These are phyloP conservation scores for Pichia cephalocereana DNA, from an alignment of 805 yeast species.

Conservation along the genomic window DNA sequence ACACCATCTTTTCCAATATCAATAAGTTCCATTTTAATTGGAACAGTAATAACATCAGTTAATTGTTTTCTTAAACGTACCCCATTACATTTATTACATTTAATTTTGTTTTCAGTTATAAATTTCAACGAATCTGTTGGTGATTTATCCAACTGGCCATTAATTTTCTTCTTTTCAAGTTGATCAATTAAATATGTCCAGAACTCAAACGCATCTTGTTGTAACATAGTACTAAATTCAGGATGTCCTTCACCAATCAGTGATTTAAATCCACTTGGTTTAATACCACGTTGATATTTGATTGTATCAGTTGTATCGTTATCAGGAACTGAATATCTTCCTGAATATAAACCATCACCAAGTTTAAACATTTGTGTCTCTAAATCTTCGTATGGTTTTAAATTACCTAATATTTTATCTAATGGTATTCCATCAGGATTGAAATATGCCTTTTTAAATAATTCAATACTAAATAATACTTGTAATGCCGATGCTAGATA, in stretches of 20 bases:
- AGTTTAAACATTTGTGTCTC: slow-evolving; percentile 70
- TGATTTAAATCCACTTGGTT: slow-evolving; percentile 67
- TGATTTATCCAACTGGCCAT: slow-evolving; percentile 21
- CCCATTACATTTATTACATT: slow-evolving; percentile 46
- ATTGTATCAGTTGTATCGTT: slow-evolving; percentile 30
- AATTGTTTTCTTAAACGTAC: slow-evolving; percentile 50
- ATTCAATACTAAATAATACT: slow-evolving; percentile 42
- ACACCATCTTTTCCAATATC: slow-evolving; percentile 34
- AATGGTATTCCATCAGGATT: slow-evolving; percentile 26
- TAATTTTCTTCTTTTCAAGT: slow-evolving; percentile 40
- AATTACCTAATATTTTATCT: slow-evolving; percentile 24
- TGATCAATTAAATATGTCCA: slow-evolving; percentile 57
- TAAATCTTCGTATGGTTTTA: slow-evolving; percentile 55
- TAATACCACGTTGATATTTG: slow-evolving; percentile 65
- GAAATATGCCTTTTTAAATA: slow-evolving; percentile 32
- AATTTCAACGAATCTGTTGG: slow-evolving; percentile 58
- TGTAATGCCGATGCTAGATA: slow-evolving; percentile 80
- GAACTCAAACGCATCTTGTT: slow-evolving; percentile 94
- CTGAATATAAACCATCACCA: slow-evolving; percentile 70
- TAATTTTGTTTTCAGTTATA: slow-evolving; percentile 52
- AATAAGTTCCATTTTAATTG: slow-evolving; percentile 37
- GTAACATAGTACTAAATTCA: slow-evolving; percentile 80
- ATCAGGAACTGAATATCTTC: slow-evolving; percentile 60
- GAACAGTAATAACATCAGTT: slow-evolving; percentile 56
- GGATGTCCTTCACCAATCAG: slow-evolving; percentile 68